These are phyloP conservation scores for Orbilia blumenaviensis DNA, from an alignment of 2,329 filamentous ascomycete species.

Conservation along the genomic window DNA sequence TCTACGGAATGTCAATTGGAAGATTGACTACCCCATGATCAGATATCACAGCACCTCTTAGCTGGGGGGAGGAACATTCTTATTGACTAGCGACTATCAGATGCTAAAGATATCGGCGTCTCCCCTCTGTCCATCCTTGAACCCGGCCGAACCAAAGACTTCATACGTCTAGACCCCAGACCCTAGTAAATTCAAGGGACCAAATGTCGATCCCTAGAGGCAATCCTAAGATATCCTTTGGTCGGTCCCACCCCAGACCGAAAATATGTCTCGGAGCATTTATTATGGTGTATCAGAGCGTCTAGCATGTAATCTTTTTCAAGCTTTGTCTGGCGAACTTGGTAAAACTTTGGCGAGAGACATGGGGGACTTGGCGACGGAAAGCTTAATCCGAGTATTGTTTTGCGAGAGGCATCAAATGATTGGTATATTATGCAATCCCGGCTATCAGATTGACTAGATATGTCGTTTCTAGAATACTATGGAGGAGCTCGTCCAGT, in stretches of 20 bases:
- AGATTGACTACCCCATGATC: too few relatives aligned
- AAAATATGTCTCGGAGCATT: conserved; percentile 5
- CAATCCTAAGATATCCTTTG: not conserved
- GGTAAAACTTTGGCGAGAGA: conserved; percentile 14
- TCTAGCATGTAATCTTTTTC: not conserved
- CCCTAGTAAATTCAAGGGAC: not conserved
- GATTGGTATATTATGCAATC: not conserved
- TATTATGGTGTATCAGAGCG: not conserved
- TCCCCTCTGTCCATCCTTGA: not conserved
- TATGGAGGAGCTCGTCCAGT: not conserved
- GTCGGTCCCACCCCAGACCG: not conserved
- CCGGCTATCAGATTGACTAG: not conserved
- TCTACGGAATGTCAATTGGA: too few relatives aligned
- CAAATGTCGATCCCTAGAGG: not conserved
- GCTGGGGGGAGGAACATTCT: too few relatives aligned
- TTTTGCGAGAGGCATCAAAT: not conserved
- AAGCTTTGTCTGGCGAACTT: conserved; percentile 1
- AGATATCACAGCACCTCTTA: too few relatives aligned
- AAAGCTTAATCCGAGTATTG: not conserved
- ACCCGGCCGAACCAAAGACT: not conserved
- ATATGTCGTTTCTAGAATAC: not conserved
- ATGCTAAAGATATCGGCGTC: not conserved
- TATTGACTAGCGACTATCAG: not conserved
- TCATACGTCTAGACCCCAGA: not conserved
- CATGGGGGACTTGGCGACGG: conserved; percentile 2